Evolutionary conservation across 768 basidiomycete genomes (phyloP).

Genomic region (Lepiota subincarnata): DNA sequence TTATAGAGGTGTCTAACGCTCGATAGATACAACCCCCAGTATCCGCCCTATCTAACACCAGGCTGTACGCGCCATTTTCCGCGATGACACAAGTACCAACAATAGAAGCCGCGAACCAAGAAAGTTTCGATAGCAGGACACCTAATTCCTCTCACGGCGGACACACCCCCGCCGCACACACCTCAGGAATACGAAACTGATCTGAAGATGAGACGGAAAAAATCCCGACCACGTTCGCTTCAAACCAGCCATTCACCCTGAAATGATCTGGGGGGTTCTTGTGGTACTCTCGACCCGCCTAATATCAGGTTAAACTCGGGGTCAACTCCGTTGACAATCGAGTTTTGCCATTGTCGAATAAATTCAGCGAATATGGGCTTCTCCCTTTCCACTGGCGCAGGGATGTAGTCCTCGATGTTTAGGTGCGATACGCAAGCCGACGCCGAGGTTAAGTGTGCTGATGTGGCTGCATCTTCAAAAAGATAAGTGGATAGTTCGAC

Average conservation of each 20-base stretch:
- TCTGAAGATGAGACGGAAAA: neutral
- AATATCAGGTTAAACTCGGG: neutral
- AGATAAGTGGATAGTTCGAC: conserved; percentile 1
- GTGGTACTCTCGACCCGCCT: neutral
- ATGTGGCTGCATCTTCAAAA: neutral
- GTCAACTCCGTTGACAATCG: neutral
- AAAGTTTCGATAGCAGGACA: conserved; percentile 26
- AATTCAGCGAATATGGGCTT: neutral
- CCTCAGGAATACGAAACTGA: conserved; percentile 3
- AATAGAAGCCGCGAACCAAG: conserved; percentile 10
- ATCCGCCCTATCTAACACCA: conserved; percentile 15
- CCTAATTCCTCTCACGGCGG: conserved; percentile 62
- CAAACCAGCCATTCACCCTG: neutral
- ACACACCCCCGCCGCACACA: conserved; percentile 37
- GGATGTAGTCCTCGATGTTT: conserved; percentile 5
- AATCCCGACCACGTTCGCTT: neutral
- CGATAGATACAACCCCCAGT: conserved; percentile 46
- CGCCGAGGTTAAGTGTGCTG: neutral
- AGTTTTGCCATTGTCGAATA: conserved; percentile 3
- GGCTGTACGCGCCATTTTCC: conserved; percentile 3
- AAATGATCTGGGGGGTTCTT: neutral
- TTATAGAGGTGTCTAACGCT: neutral
- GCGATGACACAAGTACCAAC: conserved; percentile 11
- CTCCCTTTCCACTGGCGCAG: neutral
- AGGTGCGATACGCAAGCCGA: conserved; percentile 6